phyloP scores from a whole-genome alignment of 1,284 basidiomycete species.

The Irpex sp. region DNA sequence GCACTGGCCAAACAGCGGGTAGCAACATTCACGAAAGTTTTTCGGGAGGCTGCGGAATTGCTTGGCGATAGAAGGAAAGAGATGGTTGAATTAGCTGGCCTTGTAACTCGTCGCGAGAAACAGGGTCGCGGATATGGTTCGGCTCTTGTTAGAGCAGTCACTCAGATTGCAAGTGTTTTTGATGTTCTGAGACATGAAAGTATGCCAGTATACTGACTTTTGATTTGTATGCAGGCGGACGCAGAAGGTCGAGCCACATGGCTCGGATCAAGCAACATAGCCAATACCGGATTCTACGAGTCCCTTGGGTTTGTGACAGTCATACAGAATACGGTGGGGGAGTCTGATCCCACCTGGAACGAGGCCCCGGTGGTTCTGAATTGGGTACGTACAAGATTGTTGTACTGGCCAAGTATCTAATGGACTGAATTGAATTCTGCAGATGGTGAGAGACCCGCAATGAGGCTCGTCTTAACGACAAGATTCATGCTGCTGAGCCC shows the following conservation, averaged over 20 bases:
- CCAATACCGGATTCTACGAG: slow-evolving; percentile 11
- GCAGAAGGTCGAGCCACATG: slow-evolving; percentile 2
- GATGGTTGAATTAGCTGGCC: slow-evolving; percentile 6
- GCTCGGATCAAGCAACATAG: slow-evolving; percentile 11
- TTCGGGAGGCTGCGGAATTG: background rate
- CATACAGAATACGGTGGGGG: background rate
- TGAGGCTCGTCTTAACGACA: too few relatives aligned
- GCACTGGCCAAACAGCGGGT: background rate
- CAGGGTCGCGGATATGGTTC: slow-evolving; percentile 11
- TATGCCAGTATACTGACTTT: background rate
- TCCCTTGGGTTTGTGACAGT: slow-evolving; percentile 6
- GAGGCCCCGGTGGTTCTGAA: background rate
- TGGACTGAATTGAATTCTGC: background rate
- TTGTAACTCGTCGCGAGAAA: slow-evolving; percentile 2
- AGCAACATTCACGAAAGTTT: background rate
- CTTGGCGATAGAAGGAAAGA: slow-evolving; percentile 3
- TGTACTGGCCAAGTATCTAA: background rate
- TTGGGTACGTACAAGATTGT: slow-evolving; percentile 2
- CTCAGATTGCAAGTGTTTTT: background rate
- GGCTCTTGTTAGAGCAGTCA: slow-evolving; percentile 4
- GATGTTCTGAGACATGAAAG: background rate
- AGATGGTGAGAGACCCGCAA: background rate
- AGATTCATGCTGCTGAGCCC: too few relatives aligned
- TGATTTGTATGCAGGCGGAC: slow-evolving; percentile 3
- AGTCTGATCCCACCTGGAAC: slow-evolving; percentile 11